These are phyloP conservation scores for Phytophthora macrochlamydospora DNA, from an alignment of 352 stramenopile genomes.

Conservation along the genomic window DNA sequence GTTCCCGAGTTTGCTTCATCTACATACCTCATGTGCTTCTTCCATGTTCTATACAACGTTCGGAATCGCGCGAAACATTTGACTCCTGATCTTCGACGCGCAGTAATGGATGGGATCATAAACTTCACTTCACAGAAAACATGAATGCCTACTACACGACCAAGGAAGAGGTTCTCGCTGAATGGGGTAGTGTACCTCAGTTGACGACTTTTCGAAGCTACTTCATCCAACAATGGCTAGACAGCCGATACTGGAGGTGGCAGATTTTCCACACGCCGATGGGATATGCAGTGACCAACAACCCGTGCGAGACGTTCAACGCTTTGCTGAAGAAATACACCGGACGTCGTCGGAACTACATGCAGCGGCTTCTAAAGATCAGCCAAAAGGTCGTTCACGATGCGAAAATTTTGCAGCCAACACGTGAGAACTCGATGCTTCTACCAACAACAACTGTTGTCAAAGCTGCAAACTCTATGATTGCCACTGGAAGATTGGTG, in stretches of 20 bases:
- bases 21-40: background rate
- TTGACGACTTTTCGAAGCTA: too few species aligned
- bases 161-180: background rate
- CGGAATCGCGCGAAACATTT: background rate
- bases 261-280: background rate
- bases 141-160: background rate
- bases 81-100: background rate
- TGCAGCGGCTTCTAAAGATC: background rate
- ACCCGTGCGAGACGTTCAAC: background rate
- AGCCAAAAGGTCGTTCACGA: background rate
- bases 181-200: too few species aligned
- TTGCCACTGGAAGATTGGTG: background rate
- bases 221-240: too few species aligned
- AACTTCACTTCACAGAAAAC: background rate
- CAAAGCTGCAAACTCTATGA: background rate
- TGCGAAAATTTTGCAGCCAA: background rate
- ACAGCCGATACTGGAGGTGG: too few species aligned
- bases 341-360: background rate
- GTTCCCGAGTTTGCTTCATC: too few species aligned
- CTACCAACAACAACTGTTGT: background rate
- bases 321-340: background rate
- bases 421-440: background rate
- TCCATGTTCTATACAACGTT: background rate
- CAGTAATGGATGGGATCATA: background rate
- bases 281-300: background rate